Conservation (phyloP, 2,329 filamentous ascomycete species). For the Niveomyces coronatus region DNA sequence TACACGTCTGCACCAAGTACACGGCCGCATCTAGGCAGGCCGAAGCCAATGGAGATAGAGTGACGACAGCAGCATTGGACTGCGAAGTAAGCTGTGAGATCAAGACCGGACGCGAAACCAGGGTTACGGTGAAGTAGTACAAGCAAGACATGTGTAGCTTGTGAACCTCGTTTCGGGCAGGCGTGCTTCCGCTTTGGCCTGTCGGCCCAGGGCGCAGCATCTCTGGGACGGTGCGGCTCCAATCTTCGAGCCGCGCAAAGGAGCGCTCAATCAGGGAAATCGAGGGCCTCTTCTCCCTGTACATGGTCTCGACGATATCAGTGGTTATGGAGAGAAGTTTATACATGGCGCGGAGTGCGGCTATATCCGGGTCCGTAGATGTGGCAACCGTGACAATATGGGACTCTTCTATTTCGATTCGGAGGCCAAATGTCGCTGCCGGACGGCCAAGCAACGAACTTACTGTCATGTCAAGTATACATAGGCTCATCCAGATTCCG, state of each 20-base stretch:
- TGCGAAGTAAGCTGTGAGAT: constrained; percentile 37
- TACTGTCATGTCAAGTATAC: constrained; percentile 28
- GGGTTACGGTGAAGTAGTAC: constrained; percentile 49
- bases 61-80: constrained; percentile 17
- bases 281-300: constrained; percentile 26
- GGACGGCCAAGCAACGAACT: constrained; percentile 29
- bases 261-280: constrained; percentile 27
- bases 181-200: constrained; percentile 15
- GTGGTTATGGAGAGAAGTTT: constrained; percentile 33
- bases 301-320: constrained; percentile 30
- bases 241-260: constrained; percentile 31
- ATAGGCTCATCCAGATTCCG: constrained; percentile 27
- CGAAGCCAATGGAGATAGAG: constrained; percentile 30
- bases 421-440: constrained; percentile 23
- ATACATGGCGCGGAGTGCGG: constrained; percentile 24
- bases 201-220: constrained; percentile 18
- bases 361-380: constrained; percentile 9
- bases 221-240: constrained; percentile 34
- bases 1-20: constrained; percentile 44
- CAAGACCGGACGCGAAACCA: constrained; percentile 45
- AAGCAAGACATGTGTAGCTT: constrained; percentile 45
- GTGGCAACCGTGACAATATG: constrained; percentile 15
- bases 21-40: constrained; percentile 46
- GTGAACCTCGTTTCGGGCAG: constrained; percentile 25
- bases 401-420: constrained; percentile 18